Percentiles rank a stretch among this genome's conserved stretches.
These are phyloP conservation scores for Crepidotus variabilis DNA, from an alignment of 768 basidiomycete genomes.

Conservation along the genomic window DNA sequence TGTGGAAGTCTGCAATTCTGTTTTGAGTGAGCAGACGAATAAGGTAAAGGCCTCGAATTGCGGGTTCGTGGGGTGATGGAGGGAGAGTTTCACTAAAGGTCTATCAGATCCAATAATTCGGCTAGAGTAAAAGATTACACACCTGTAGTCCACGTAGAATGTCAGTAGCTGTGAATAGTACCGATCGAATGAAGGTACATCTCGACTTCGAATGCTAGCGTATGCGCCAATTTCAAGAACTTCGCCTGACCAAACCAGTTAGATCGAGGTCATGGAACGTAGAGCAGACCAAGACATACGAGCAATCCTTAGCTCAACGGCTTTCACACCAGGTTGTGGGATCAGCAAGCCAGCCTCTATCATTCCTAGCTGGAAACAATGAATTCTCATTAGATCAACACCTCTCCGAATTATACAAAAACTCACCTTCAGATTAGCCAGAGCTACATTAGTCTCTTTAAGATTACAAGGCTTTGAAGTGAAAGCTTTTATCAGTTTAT, in stretches of 20 bases:
- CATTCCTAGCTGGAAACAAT: slow-evolving; percentile 56
- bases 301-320: slow-evolving; percentile 67
- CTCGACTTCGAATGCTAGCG: slow-evolving; percentile 85
- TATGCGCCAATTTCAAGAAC: slow-evolving; percentile 95
- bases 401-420: not conserved
- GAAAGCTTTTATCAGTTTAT: slow-evolving; percentile 66
- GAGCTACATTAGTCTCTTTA: slow-evolving; percentile 56
- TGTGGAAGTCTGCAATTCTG: slow-evolving; percentile 97
- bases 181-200: slow-evolving; percentile 91
- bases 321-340: slow-evolving; percentile 60
- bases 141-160: slow-evolving; percentile 88
- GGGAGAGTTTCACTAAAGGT: slow-evolving; percentile 61
- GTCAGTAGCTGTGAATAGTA: slow-evolving; percentile 90
- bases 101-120: not conserved
- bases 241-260: slow-evolving; percentile 53
- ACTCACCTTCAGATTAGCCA: slow-evolving; percentile 73
- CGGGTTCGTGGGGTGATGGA: slow-evolving; percentile 80
- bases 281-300: slow-evolving; percentile 43
- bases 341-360: slow-evolving; percentile 75
- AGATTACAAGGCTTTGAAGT: slow-evolving; percentile 63
- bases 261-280: not conserved
- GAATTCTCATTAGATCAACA: not conserved
- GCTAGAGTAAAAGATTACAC: not conserved
- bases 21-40: slow-evolving; percentile 94
- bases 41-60: slow-evolving; percentile 90